A percentile compares a stretch with the other conserved stretches of the same genome.
These are phyloP conservation scores for Solanum bulbocastanum DNA, from an alignment of 257 asterid species.

Conservation along the genomic window DNA sequence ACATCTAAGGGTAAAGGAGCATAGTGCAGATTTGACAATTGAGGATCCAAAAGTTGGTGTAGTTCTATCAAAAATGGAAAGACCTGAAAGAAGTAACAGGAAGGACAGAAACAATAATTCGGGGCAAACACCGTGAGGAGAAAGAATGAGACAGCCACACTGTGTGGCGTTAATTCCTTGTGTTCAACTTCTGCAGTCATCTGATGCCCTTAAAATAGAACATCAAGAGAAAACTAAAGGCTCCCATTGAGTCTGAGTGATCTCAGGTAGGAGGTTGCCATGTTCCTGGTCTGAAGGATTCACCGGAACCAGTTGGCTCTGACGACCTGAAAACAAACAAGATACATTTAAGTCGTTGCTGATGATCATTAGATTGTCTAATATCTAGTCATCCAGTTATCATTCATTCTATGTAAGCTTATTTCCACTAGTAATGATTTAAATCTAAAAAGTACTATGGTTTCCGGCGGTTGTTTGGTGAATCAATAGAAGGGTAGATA, in stretches of 20 bases:
- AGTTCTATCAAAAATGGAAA: background rate
- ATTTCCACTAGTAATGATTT: background rate
- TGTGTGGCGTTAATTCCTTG: background rate
- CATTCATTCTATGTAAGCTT: background rate
- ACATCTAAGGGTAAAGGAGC: background rate
- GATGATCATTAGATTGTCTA: background rate
- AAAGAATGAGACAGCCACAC: background rate
- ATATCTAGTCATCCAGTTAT: background rate
- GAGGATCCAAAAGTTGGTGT: background rate
- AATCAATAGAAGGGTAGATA: background rate
- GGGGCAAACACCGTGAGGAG: background rate
- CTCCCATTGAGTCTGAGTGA: background rate
- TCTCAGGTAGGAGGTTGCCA: constrained; percentile 87
- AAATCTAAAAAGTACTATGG: background rate
- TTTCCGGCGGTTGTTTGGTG: background rate
- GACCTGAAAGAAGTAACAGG: background rate
- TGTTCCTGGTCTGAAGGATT: constrained; percentile 80
- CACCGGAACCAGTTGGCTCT: constrained; percentile 87
- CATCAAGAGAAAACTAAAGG: background rate
- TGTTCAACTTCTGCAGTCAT: background rate
- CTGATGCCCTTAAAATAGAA: background rate
- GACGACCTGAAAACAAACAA: constrained; percentile 41
- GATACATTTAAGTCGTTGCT: background rate
- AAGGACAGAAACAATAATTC: background rate
- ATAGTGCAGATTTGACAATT: background rate